Evolutionary conservation across 1,139 yeast species (phyloP).

Genomic region (Geotrichum histeridarum): DNA sequence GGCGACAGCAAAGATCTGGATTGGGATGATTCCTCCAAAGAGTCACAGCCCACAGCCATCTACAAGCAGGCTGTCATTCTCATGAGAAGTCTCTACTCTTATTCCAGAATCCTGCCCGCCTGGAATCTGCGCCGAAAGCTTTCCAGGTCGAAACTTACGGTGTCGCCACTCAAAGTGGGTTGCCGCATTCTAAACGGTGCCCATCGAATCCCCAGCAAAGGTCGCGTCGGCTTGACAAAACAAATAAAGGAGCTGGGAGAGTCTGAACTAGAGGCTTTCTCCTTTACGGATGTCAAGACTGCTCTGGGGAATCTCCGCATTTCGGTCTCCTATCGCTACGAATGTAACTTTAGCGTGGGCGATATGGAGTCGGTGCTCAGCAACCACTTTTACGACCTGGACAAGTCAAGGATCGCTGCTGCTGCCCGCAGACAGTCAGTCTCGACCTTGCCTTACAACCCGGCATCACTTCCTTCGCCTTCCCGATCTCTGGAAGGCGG

Average conservation of each 20-base stretch:
- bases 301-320: conserved; percentile 67
- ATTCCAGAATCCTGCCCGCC: conserved; percentile 65
- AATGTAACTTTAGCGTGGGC: conserved; percentile 59
- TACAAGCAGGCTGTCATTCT: conserved; percentile 72
- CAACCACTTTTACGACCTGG: conserved; percentile 51
- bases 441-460: conserved; percentile 7
- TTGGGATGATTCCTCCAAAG: conserved; percentile 42
- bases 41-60: conserved; percentile 48
- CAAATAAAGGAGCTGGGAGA: conserved; percentile 47
- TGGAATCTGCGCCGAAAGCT: conserved; percentile 49
- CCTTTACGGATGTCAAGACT: conserved; percentile 66
- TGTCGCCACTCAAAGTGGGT: conserved; percentile 45
- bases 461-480: conserved; percentile 8
- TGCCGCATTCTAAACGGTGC: conserved; percentile 71
- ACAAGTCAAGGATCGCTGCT: conserved; percentile 28
- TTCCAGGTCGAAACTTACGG: conserved; percentile 39
- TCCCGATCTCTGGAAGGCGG: conserved; percentile 13
- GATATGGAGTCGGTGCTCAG: conserved; percentile 64
- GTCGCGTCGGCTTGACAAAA: conserved; percentile 77
- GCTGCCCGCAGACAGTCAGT: conserved; percentile 7
- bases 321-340: conserved; percentile 73
- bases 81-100: conserved; percentile 68
- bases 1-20: conserved; percentile 54
- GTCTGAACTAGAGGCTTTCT: conserved; percentile 55
- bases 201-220: conserved; percentile 71